Percentiles rank a stretch among this genome's conserved stretches.
These are phyloP conservation scores for Euphorbia corollata DNA, from an alignment of 441 rosid genomes.

Conservation along the genomic window DNA sequence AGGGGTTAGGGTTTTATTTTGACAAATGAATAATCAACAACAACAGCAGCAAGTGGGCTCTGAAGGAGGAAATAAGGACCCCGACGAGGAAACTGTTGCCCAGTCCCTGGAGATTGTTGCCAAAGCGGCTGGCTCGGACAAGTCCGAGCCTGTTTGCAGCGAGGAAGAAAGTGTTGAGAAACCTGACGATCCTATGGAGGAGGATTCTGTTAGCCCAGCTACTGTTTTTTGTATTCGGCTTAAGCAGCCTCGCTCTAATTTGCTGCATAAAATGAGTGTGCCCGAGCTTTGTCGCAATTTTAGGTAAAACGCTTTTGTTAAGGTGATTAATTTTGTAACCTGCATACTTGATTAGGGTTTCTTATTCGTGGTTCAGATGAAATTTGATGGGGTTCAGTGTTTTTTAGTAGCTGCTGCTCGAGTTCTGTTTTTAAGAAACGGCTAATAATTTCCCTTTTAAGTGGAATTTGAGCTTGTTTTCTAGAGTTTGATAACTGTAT, in stretches of 20 bases:
- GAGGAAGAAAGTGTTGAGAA: conserved; percentile 34
- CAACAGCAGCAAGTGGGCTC: conserved; percentile 27
- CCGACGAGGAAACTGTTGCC: conserved; percentile 30
- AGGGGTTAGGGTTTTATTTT: conserved; percentile 39
- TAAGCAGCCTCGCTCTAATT: conserved; percentile 70
- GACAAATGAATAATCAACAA: conserved; percentile 27
- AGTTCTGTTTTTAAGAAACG: not conserved
- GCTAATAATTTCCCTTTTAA: not conserved
- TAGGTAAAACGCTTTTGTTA: conserved; percentile 32
- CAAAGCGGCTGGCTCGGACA: conserved; percentile 19
- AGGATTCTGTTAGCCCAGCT: conserved; percentile 68
- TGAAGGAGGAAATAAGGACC: conserved; percentile 22
- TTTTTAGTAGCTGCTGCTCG: not conserved
- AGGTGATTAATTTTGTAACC: not conserved
- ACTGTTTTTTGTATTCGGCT: conserved; percentile 81
- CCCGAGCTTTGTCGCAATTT: conserved; percentile 88
- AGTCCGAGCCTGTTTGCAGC: conserved; percentile 18
- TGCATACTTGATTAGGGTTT: not conserved
- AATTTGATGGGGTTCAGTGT: conserved; percentile 4
- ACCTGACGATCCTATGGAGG: conserved; percentile 68
- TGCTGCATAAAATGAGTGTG: conserved; percentile 77
- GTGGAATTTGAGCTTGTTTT: conserved; percentile 4
- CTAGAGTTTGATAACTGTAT: not conserved
- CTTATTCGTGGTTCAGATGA: not conserved
- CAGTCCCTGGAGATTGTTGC: conserved; percentile 23